Evolutionary conservation across 2,329 filamentous ascomycete genomes (phyloP), one percentile per base, ranked within the genome.

Genomic region (Clarireedia monteithiana): DNA sequence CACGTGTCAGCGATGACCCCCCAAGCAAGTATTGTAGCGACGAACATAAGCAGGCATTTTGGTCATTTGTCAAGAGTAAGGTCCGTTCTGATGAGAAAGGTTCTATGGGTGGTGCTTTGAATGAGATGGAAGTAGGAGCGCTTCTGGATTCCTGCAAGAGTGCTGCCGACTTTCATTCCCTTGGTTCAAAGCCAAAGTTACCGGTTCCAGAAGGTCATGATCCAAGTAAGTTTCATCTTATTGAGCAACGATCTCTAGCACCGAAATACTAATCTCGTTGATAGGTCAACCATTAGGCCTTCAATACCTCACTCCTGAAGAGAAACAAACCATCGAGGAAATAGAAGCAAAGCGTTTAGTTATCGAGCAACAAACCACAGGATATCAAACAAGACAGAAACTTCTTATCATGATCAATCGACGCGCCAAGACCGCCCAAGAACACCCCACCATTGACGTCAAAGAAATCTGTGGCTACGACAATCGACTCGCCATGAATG

Each of bases 11-110:
- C n/a, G 54, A 62, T 27, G 58, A 63, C 26, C 60, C 62, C 1
- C 61, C 62, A 36, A 68, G 64, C 63, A 69, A 67, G 57, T 69
- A 68, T 46, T 69, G 67, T 49, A 66, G 65, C 34, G 63, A 68
- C 24, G 61, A 66, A 53, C 65, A 67, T 48, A 53, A 56, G 20
- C 27, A 55, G 14, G 59, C 52, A 7, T 69, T 66, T 44, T 65
- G 59, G 54, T 45, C 56, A 14, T 61, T 56, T 50, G 59, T 65
- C 30, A 57, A 50, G 17, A 51, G 26, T 26, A 58, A 45, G 10
- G 42, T 63, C 23, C 63, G 65, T 4, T 36, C 58, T 10, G 60
- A 65, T 53, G 27, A 62, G 7, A 58, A 58, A 14, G 61, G 63
- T n/a, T 66, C 64, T 6, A 63, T 64, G 50, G 66, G 66, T 15